A percentile compares a stretch with the other conserved stretches of the same genome.
Conservation (phyloP, 495 filamentous ascomycete genomes). For the Wilcoxina mikolae region DNA sequence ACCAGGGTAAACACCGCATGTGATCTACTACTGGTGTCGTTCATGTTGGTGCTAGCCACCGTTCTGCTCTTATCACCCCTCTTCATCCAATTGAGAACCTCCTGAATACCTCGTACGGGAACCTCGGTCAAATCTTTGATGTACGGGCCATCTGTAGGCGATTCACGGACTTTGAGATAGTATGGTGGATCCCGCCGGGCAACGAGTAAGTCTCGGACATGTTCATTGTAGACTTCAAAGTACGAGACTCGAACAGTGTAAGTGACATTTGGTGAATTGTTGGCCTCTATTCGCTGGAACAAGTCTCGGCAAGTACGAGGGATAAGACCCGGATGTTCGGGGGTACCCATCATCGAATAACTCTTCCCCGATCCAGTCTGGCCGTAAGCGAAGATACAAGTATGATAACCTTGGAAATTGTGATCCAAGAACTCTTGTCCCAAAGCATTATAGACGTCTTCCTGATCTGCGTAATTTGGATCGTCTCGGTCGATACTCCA, state of each 20-base stretch:
- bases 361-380: constrained; percentile 96
- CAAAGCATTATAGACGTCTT: constrained; percentile 84
- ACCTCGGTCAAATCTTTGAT: constrained; percentile 92
- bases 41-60: constrained; percentile 97
- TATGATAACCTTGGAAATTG: constrained; percentile 99
- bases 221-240: constrained; percentile 99
- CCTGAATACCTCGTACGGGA: constrained; percentile 63
- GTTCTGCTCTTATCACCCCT: constrained; percentile 79
- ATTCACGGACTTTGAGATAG: constrained; percentile 95
- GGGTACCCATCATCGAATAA: constrained; percentile 99
- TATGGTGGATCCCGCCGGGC: constrained; percentile 61
- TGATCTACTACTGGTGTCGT: constrained; percentile 85
- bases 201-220: constrained; percentile 86
- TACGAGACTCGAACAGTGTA: constrained; percentile 96
- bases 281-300: constrained; percentile 82
- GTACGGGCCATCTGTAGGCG: constrained; percentile 89
- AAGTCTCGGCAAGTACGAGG: constrained; percentile 94
- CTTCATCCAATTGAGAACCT: constrained; percentile 82
- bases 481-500: constrained; percentile 74
- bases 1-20: constrained; percentile 98
- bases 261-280: constrained; percentile 70
- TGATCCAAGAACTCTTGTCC: constrained; percentile 97
- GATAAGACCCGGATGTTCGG: constrained; percentile 71
- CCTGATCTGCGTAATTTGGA: constrained; percentile 67
- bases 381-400: constrained; percentile 96